Evolutionary conservation across 148 eudicot species (phyloP), one percentile per base, ranked within the genome.

Genomic region (Rhododendron mucronatum): DNA sequence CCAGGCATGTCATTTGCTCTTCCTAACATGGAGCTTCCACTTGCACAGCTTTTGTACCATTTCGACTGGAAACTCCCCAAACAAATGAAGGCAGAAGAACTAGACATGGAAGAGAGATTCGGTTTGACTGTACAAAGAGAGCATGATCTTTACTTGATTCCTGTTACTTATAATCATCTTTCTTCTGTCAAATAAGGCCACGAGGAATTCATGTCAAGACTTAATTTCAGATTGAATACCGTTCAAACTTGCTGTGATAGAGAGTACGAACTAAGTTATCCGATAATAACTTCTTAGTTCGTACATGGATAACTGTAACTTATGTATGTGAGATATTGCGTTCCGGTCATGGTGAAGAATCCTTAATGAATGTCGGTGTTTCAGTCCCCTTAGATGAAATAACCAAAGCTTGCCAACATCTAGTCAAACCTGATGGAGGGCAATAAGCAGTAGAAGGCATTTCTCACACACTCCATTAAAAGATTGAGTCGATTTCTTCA

Each of bases 21-120:
- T 33, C 85, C 91, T 21, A 88, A 80, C 30, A 65, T 90, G 23
- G 89, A 86, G 87, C 88, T 89, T 4, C 83, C 86, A 51, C 86
- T 89, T 2, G 91, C 88, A 12, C 84, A 74, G 53, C 51, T 88
- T 12, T 81, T 90, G 4, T 89, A 83, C 73, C 85, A 87, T 71
- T 89, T 89, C 50, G 86, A 87, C 3, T 87, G 88, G 89, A 76
- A 85, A 82, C 73, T 89, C 3, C 86, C 89, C n/a, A 3, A n/a
- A 33, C 84, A 82, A 20, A 16, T 85, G 37, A 57, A 15, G 55
- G 51, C 41, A 0, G 75, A 74, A 35, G 78, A 74, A 33, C 45
- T 74, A 14, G 44, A 74, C 41, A 35, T 74, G 78, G 78, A 74
- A 74, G 78, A 74, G 78, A 11, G 44, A 5, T 37, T 74, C 4